Conservation (phyloP, 2,329 filamentous ascomycete species). For the Clonostachys byssicola region DNA sequence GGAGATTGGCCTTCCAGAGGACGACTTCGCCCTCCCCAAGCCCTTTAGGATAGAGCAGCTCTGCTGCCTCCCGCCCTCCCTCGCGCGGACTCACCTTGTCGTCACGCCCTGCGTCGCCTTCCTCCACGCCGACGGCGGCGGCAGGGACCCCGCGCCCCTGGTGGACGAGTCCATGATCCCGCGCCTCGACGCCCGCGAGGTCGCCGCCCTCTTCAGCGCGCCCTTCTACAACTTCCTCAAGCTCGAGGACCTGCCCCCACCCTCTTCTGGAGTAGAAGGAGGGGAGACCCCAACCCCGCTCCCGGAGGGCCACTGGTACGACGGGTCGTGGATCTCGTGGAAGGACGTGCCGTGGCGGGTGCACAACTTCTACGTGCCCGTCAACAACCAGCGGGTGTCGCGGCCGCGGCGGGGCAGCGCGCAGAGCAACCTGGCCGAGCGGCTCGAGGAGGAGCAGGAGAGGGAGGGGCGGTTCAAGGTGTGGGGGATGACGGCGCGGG, state of each 20-base stretch:
- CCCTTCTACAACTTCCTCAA: conserved; percentile 81
- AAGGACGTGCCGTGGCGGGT: conserved; percentile 75
- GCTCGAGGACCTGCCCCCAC: conserved; percentile 45
- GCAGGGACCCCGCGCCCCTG: conserved; percentile 20
- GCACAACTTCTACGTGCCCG: conserved; percentile 90
- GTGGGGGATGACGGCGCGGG: conserved; percentile 91
- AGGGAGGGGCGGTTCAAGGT: conserved; percentile 66
- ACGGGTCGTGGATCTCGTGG: conserved; percentile 77
- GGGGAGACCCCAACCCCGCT: conserved; percentile 13
- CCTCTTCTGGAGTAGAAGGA: conserved; percentile 17
- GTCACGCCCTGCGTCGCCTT: conserved; percentile 77
- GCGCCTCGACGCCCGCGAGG: conserved; percentile 80
- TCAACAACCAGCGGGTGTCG: conserved; percentile 65
- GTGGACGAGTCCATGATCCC: conserved; percentile 73
- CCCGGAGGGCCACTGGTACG: conserved; percentile 71
- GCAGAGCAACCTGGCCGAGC: conserved; percentile 36
- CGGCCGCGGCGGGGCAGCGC: conserved; percentile 30
- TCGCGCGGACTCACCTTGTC: conserved; percentile 69
- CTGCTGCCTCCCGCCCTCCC: conserved; percentile 73
- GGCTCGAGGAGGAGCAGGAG: conserved; percentile 41
- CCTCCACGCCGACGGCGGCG: conserved; percentile 48
- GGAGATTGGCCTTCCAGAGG: conserved; percentile 83
- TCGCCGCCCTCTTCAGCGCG: conserved; percentile 89
- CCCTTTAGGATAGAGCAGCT: conserved; percentile 86
- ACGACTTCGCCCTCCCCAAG: conserved; percentile 62